Evolutionary conservation across 148 eudicot species (phyloP).

Genomic region (Cornus florida): DNA sequence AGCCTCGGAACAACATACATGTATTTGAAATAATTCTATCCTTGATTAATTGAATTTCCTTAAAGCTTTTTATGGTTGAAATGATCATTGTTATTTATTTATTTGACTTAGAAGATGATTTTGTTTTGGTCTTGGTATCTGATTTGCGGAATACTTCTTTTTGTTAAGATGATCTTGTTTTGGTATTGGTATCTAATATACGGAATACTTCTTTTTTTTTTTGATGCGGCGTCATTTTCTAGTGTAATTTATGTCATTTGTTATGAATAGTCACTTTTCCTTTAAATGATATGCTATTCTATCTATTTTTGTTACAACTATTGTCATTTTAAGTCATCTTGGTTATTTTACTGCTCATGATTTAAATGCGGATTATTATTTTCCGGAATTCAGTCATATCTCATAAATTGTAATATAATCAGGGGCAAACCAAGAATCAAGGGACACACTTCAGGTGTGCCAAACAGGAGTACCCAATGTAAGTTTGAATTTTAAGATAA

Average conservation of each 20-base stretch:
- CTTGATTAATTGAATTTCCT: neutral
- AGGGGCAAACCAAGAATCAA: constrained; percentile 32
- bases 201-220: no score
- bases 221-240: no score
- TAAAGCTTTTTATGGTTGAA: neutral
- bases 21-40: neutral
- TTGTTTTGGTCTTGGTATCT: neutral
- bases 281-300: neutral
- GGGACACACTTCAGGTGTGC: constrained; percentile 26
- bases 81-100: no score
- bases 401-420: constrained; percentile 19
- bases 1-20: neutral
- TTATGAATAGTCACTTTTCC: neutral
- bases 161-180: neutral
- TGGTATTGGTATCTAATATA: no score
- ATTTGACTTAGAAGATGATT: neutral
- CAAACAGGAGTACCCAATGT: constrained; percentile 23
- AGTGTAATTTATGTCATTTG: no score
- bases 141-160: no score
- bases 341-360: neutral
- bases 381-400: neutral
- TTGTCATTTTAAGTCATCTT: neutral
- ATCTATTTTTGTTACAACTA: neutral
- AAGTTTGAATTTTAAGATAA: constrained; percentile 12
- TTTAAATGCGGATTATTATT: neutral